A percentile compares a stretch with the other conserved stretches of the same genome.
Conservation (phyloP, 768 basidiomycete genomes). For the Tricholoma hemisulphureum region DNA sequence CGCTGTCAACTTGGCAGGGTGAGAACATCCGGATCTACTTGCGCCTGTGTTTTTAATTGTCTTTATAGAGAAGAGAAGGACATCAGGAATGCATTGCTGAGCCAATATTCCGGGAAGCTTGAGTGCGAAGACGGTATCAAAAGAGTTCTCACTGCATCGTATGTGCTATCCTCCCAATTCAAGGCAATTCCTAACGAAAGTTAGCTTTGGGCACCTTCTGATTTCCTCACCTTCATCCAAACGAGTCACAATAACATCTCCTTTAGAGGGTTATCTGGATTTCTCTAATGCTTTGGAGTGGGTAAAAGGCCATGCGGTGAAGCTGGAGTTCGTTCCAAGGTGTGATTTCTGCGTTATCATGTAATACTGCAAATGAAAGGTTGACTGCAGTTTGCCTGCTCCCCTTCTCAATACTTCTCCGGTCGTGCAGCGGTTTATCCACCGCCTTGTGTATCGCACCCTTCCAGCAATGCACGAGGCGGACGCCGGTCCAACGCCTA, state of each 20-base stretch:
- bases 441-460: constrained; percentile 49
- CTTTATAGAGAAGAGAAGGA: constrained; percentile 4
- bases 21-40: constrained; percentile 28
- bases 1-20: constrained; percentile 29
- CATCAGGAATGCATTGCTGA: constrained; percentile 10
- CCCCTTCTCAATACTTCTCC: neutral
- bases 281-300: constrained; percentile 46
- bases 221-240: constrained; percentile 36
- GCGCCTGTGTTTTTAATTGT: neutral
- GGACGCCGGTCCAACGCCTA: neutral
- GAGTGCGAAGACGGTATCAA: constrained; percentile 6
- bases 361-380: neutral
- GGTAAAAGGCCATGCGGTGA: constrained; percentile 32
- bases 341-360: constrained; percentile 20
- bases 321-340: constrained; percentile 53
- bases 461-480: constrained; percentile 14
- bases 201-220: constrained; percentile 63
- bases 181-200: neutral
- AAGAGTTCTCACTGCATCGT: constrained; percentile 41
- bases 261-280: constrained; percentile 40
- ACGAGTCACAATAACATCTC: constrained; percentile 43
- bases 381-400: constrained; percentile 16
- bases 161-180: constrained; percentile 14
- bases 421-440: constrained; percentile 35
- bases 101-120: neutral